Conservation (phyloP, 805 yeast species). For the Candida sphagnicola region DNA sequence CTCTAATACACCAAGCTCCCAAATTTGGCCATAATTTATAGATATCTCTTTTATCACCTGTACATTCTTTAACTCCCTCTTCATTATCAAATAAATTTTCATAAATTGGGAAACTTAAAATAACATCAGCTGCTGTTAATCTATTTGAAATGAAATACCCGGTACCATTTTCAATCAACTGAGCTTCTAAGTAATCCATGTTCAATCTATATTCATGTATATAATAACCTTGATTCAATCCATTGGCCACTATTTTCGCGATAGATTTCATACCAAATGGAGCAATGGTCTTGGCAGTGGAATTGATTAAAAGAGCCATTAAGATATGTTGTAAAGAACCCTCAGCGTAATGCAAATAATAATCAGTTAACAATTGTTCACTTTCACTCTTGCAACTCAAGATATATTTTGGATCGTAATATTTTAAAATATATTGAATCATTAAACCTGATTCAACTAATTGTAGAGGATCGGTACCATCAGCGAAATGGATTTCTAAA, state of each 20-base stretch:
- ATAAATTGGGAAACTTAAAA: constrained; percentile 32
- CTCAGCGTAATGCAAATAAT: constrained; percentile 55
- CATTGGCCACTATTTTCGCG: constrained; percentile 39
- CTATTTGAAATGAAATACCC: constrained; percentile 36
- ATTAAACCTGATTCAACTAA: constrained; percentile 38
- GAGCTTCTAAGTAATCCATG: constrained; percentile 26
- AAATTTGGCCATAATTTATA: constrained; percentile 30
- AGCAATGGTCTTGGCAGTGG: constrained; percentile 37
- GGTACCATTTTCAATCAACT: constrained; percentile 20
- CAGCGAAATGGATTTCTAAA: constrained; percentile 38
- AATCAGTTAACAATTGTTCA: constrained; percentile 45
- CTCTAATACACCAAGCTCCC: constrained; percentile 33
- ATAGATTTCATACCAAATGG: constrained; percentile 48
- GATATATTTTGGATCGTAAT: constrained; percentile 29
- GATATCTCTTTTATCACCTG: constrained; percentile 30
- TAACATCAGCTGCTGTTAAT: constrained; percentile 36
- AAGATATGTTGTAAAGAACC: constrained; percentile 55
- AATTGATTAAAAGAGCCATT: constrained; percentile 34
- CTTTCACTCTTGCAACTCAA: constrained; percentile 27
- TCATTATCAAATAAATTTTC: constrained; percentile 36
- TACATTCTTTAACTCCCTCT: constrained; percentile 28
- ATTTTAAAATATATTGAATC: constrained; percentile 30
- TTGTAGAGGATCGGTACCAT: constrained; percentile 30
- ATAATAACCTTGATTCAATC: constrained; percentile 47
- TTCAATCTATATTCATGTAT: constrained; percentile 40